Base-by-base conservation (phyloP, 2,329 filamentous ascomycete genomes). In the Fusarium vanettenii region DNA sequence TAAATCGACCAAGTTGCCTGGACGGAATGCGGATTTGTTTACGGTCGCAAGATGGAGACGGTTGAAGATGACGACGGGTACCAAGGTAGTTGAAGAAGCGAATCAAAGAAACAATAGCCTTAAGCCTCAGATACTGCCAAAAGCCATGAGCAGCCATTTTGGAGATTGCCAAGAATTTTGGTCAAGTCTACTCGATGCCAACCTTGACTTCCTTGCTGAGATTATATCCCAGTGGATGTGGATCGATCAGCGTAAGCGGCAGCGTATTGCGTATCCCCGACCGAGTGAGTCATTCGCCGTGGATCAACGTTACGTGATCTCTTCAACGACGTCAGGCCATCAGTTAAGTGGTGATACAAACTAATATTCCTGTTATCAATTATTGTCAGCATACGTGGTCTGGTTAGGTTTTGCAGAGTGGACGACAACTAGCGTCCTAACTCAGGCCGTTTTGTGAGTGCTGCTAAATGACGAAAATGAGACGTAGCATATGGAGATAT, bases 1-100 rank as follows among this genome's bases (percentile, higher is more conserved):
- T 80, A 35, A 73, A 78, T 11, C 79, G 79, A 2, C 72, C 74
- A 0, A 63, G 55, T 13, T 81, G 72, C 2, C 80, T 80, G 0
- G 79, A 80, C 16, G 81, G 80, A 20, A 83, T 78, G 20, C 62
- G 73, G 2, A 74, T 62, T 1, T 6, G 2, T 41, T 70, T 78
- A 48, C 78, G 74, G 0, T n/a, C 52, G 57, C 67, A 72, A 2
- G 41, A 56, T 11, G 62, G n/a, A 0, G 75, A 74, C 2, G 70
- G 75, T 2, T 14, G 43, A 2, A 73, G 57, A 33, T 75, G 66
- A 39, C 41, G 31, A 16, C 69, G 71, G 0, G 73, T 74, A 11
- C 48, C 66, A 14, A 71, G 4, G 31, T 73, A 71, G 20, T 70
- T 77, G 25, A 77, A 6, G 0, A 75, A 13, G 16, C 76, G 75